Conservation (phyloP, 345 rosid genomes). For the Murraya koenigii region DNA sequence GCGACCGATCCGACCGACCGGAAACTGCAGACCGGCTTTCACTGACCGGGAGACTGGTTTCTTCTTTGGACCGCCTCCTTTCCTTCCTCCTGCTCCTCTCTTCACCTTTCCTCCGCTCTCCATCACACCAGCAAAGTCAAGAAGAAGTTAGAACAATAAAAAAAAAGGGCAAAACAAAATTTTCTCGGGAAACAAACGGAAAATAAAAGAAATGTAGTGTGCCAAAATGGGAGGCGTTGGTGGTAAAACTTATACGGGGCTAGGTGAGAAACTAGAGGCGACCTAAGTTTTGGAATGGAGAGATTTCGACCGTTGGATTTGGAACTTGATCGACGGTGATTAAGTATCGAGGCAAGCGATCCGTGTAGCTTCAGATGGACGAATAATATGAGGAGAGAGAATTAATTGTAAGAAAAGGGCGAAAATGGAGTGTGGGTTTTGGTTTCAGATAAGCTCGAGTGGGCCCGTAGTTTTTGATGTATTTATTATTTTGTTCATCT, state of each 20-base stretch:
- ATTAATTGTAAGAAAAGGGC: background rate
- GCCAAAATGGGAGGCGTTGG: background rate
- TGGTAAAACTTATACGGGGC: slow-evolving; percentile 8
- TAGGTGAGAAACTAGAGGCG: background rate
- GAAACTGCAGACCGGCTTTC: slow-evolving; percentile 74
- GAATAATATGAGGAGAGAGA: slow-evolving; percentile 3
- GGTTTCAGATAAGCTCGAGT: background rate
- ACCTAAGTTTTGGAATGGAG: slow-evolving; percentile 7
- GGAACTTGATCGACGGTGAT: background rate
- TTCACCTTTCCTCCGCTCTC: slow-evolving; percentile 51
- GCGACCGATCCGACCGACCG: slow-evolving; percentile 79
- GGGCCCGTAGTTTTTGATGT: background rate
- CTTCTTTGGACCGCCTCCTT: slow-evolving; percentile 73
- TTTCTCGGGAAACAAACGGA: slow-evolving; percentile 9
- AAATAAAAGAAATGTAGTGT: background rate
- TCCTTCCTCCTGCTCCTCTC: slow-evolving; percentile 71
- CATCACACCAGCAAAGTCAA: slow-evolving; percentile 29
- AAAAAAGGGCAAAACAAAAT: background rate
- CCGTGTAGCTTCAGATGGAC: background rate
- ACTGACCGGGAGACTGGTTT: slow-evolving; percentile 77
- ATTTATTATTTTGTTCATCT: background rate
- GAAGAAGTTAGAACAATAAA: too few species aligned
- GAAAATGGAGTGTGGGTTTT: background rate
- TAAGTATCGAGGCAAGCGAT: slow-evolving; percentile 20
- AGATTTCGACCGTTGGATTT: slow-evolving; percentile 12